Base-by-base conservation (phyloP, 257 asterid species). In the Coffea eugenioides region DNA sequence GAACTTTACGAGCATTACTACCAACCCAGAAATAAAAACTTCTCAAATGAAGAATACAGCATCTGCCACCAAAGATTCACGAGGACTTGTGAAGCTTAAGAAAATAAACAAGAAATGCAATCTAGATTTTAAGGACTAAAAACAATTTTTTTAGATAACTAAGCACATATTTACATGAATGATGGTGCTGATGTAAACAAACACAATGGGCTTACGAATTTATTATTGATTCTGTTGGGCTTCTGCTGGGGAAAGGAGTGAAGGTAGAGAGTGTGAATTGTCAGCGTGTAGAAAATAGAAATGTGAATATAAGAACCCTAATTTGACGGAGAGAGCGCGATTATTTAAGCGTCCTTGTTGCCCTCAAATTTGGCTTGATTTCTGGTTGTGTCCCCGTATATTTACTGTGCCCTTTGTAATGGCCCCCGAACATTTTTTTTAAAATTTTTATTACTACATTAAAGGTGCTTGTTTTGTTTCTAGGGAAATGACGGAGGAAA, bases 301-400 rank as follows among this genome's bases (percentile, higher is more conserved):
- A 62, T 68, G 72, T 34, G 72, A 39, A 7, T 34, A 76, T 76
- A 76, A 87, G 90, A 91, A 90, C 97, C 97, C 97, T 93, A 91
- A 89, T 85, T 87, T 87, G 87, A 81, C 89, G 91, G 94, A 69
- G 88, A 84, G 84, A 77, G 87, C 84, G 88, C 90, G 82, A 89
- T 85, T 85, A 75, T 83, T 80, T 49, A 83, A 73, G 79, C 79
- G 36, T 45, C 25, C 48, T 59, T 43, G 83, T 89, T 90, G 77
- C 83, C 90, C 92, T 59, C 72, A 34, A 23, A 21, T 49, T 46
- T 70, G 56, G 2, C 11, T 41, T 76, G 45, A 78, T 81, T 66
- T 62, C 6, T 61, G 27, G 59, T 46, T 49, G 21, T 49, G 67
- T 56, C 51, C 68, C 57, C 41, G 0, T 27, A 1, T n/a, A 18